phyloP scores from a whole-genome alignment of 192 early-diverging fungal species.

The Rhizoclosmatium globosum region DNA sequence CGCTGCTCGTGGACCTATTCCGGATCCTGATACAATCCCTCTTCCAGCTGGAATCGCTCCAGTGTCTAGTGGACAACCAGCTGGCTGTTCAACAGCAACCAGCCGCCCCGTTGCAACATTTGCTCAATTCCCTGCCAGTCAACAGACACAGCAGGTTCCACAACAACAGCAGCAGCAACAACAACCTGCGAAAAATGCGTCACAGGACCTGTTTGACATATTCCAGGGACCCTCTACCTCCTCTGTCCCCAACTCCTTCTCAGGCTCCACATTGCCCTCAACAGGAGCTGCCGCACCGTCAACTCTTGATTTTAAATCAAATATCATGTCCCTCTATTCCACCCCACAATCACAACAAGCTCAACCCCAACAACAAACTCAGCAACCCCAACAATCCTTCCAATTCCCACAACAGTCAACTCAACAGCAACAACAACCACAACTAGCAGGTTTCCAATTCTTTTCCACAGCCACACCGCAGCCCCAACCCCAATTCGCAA shows the following conservation, averaged over 20 bases:
- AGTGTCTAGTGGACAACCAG: neutral
- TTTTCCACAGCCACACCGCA: constrained; percentile 17
- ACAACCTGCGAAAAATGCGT: constrained; percentile 25
- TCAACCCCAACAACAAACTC: constrained; percentile 31
- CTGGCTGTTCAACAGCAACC: constrained; percentile 18
- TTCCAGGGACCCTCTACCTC: constrained; percentile 26
- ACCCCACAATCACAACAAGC: constrained; percentile 1
- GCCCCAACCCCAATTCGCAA: constrained; percentile 18
- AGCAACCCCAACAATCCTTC: constrained; percentile 12
- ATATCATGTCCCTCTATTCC: constrained; percentile 20
- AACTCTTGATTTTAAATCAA: constrained; percentile 9
- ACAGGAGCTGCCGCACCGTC: constrained; percentile 30
- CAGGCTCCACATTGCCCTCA: neutral
- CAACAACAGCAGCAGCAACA: neutral
- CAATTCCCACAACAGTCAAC: neutral
- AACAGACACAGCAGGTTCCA: constrained; percentile 7
- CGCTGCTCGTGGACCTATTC: constrained; percentile 74
- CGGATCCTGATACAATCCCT: constrained; percentile 72
- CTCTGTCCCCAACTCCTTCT: neutral
- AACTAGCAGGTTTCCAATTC: constrained; percentile 11
- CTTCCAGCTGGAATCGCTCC: constrained; percentile 17
- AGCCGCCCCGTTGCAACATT: neutral
- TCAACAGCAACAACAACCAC: neutral
- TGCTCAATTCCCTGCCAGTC: neutral
- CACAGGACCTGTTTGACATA: constrained; percentile 51